These are phyloP conservation scores for Mucor plumbeus DNA, from an alignment of 371 early-diverging fungal genomes.

Conservation along the genomic window DNA sequence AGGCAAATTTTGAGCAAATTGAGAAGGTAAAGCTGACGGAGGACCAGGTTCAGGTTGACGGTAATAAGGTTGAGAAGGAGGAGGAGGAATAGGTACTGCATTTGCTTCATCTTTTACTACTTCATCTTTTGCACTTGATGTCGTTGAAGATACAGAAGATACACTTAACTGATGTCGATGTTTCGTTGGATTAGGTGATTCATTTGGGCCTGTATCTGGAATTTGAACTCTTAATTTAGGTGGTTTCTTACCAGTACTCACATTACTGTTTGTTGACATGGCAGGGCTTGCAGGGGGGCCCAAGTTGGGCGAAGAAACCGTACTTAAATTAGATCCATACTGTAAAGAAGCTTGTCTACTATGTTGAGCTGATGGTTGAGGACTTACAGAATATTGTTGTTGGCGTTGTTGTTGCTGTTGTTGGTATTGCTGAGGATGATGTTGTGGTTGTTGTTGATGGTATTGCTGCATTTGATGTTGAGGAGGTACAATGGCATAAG, in stretches of 20 bases:
- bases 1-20: slow-evolving; percentile 79
- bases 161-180: slow-evolving; percentile 30
- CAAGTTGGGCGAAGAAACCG: slow-evolving; percentile 24
- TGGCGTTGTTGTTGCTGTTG: slow-evolving; percentile 11
- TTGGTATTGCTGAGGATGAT: slow-evolving; percentile 9
- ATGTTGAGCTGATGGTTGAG: slow-evolving; percentile 25
- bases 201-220: slow-evolving; percentile 35
- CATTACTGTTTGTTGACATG: slow-evolving; percentile 33
- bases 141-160: slow-evolving; percentile 33
- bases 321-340: slow-evolving; percentile 12
- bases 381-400: slow-evolving; percentile 21
- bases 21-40: slow-evolving; percentile 67
- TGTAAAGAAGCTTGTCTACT: slow-evolving; percentile 27
- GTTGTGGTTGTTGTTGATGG: slow-evolving; percentile 8
- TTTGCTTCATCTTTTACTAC: slow-evolving; percentile 12
- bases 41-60: slow-evolving; percentile 31
- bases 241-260: slow-evolving; percentile 37
- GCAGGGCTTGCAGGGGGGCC: slow-evolving; percentile 32
- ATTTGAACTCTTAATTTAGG: slow-evolving; percentile 61
- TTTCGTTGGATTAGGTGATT: slow-evolving; percentile 8
- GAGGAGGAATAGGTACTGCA: slow-evolving; percentile 1
- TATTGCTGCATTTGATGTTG: slow-evolving; percentile 14
- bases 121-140: slow-evolving; percentile 14
- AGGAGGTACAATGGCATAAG: slow-evolving; percentile 19
- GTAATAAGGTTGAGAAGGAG: slow-evolving; percentile 19